phyloP scores from a whole-genome alignment of 352 stramenopile species.

The Pilasporangium apinafurcum region DNA sequence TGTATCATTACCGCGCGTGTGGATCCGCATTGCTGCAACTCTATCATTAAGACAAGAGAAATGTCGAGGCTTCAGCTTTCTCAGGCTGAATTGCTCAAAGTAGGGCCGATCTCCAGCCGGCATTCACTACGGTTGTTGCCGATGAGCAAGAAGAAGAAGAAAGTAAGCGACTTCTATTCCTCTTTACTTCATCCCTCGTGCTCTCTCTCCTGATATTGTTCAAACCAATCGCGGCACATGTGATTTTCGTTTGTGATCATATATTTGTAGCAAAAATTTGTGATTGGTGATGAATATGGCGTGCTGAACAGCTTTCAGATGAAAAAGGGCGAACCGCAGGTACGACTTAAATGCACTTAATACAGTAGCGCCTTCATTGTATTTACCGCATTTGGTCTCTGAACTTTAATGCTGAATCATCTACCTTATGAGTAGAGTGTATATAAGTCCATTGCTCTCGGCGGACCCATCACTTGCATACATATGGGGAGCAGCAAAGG shows the following conservation, averaged over 20 bases:
- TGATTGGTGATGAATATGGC: conserved; percentile 80
- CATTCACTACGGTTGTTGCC: conserved; percentile 74
- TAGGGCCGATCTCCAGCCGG: conserved; percentile 65
- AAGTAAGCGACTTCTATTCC: conserved; percentile 18
- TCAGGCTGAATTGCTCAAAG: conserved; percentile 75
- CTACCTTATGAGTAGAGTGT: conserved; percentile 20
- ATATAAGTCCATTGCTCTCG: conserved; percentile 59
- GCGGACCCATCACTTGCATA: conserved; percentile 52
- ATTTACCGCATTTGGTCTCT: background rate
- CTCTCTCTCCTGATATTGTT: too few species aligned
- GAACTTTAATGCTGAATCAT: background rate
- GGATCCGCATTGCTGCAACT: background rate
- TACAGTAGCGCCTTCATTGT: background rate
- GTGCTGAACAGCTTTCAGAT: conserved; percentile 79
- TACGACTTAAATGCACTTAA: conserved; percentile 4
- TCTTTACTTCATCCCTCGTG: background rate
- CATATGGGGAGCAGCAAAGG: conserved; percentile 68
- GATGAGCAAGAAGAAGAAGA: conserved; percentile 85
- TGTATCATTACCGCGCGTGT: background rate
- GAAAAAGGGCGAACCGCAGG: conserved; percentile 75
- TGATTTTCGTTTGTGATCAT: background rate
- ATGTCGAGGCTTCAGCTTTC: conserved; percentile 53
- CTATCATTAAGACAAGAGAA: background rate
- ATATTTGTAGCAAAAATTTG: conserved; percentile 72
- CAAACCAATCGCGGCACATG: background rate